Evolutionary conservation across 495 filamentous ascomycete species (phyloP).

Genomic region (Lasiosphaeris hirsuta): DNA sequence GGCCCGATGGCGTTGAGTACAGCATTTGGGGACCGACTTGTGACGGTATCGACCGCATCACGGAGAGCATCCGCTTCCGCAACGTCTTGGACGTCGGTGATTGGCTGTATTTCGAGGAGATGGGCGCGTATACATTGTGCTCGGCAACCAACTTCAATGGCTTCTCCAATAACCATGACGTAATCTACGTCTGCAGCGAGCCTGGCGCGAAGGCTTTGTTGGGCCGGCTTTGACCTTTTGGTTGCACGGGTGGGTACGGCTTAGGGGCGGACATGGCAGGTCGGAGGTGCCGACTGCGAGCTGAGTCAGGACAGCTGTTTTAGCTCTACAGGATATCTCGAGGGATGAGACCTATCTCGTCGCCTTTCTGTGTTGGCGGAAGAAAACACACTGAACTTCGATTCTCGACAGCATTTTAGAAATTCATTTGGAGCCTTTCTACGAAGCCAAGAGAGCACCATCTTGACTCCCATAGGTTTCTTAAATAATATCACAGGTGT

Average conservation of each 20-base stretch:
- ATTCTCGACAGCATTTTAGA: no score
- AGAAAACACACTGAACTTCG: no score
- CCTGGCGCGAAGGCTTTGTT: slow-evolving; percentile 76
- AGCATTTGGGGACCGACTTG: slow-evolving; percentile 98
- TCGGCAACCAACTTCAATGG: slow-evolving; percentile 98
- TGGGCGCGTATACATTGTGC: slow-evolving; percentile 98
- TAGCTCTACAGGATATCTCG: no score
- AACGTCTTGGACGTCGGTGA: slow-evolving; percentile 82
- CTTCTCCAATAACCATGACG: slow-evolving; percentile 88
- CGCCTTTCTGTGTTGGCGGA: no score
- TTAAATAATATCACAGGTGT: no score
- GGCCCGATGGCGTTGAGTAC: slow-evolving; percentile 56
- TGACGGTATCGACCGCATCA: slow-evolving; percentile 93
- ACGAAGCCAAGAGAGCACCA: no score
- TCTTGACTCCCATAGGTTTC: no score
- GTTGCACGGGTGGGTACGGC: no score
- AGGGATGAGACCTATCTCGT: no score
- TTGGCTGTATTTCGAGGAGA: slow-evolving; percentile 97
- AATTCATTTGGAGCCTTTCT: no score
- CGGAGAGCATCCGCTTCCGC: slow-evolving; percentile 67
- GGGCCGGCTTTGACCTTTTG: slow-evolving; percentile 24
- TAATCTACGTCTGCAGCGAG: slow-evolving; percentile 93
- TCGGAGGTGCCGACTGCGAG: no score
- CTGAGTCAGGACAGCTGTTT: no score
- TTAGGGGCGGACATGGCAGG: neutral